These are phyloP conservation scores for Verticillium nonalfalfae DNA, from an alignment of 2,329 filamentous ascomycete species.

Conservation along the genomic window DNA sequence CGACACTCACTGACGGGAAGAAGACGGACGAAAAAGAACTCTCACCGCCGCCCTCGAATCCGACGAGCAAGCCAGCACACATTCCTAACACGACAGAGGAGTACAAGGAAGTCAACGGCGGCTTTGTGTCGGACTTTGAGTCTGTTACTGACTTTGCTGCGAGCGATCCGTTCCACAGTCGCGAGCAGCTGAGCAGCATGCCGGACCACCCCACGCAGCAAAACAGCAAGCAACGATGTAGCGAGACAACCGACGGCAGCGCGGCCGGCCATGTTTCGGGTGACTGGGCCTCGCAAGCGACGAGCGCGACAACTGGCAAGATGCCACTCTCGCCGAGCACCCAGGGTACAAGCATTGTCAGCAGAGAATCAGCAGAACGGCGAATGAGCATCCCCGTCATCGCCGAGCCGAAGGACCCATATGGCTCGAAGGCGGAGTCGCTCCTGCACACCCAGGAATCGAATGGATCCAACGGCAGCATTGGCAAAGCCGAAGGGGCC, in stretches of 20 bases:
- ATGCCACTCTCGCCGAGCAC: conserved; percentile 61
- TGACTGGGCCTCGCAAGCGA: conserved; percentile 58
- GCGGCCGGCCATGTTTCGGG: conserved; percentile 45
- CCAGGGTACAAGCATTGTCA: conserved; percentile 59
- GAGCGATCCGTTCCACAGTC: conserved; percentile 40
- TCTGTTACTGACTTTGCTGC: conserved; percentile 39
- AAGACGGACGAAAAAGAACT: conserved; percentile 17
- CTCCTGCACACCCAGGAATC: conserved; percentile 8
- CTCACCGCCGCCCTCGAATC: conserved; percentile 18
- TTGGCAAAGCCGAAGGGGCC: conserved; percentile 36
- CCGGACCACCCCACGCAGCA: conserved; percentile 30
- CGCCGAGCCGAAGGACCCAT: conserved; percentile 22
- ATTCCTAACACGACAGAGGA: conserved; percentile 23
- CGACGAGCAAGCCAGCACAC: conserved; percentile 21
- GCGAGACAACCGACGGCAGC: conserved; percentile 57
- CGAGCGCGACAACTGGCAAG: conserved; percentile 57
- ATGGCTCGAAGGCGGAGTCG: conserved; percentile 3
- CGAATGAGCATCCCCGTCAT: conserved; percentile 36
- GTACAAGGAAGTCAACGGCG: conserved; percentile 37
- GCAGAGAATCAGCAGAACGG: conserved; percentile 50
- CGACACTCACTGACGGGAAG: conserved; percentile 13
- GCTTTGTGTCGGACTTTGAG: conserved; percentile 31
- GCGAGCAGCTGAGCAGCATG: conserved; percentile 21
- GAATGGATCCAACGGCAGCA: conserved; percentile 23
- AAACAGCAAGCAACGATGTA: conserved; percentile 46